These are phyloP conservation scores for Trametes hirsuta DNA, from an alignment of 1,284 basidiomycete species.

Conservation along the genomic window DNA sequence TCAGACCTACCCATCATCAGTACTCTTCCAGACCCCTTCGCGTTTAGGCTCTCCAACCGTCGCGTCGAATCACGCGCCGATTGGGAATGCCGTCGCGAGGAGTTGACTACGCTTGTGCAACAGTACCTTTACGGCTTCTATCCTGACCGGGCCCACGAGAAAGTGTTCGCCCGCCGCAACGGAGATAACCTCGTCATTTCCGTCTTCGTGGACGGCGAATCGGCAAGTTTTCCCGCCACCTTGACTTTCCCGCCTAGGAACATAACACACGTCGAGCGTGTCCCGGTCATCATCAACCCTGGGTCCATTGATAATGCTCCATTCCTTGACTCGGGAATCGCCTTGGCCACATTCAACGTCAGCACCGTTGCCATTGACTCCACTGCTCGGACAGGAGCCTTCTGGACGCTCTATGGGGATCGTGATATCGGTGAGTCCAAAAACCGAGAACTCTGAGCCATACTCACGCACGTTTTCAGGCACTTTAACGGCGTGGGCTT, in stretches of 20 bases:
- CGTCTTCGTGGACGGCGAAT: constrained; percentile 3
- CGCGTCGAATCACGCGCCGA: constrained; percentile 14
- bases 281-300: constrained; percentile 15
- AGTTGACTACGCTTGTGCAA: constrained; percentile 17
- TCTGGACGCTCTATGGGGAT: constrained; percentile 16
- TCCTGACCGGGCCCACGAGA: constrained; percentile 15
- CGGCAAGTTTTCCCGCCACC: constrained; percentile 12
- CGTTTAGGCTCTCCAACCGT: constrained; percentile 17
- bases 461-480: neutral
- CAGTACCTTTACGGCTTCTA: constrained; percentile 21
- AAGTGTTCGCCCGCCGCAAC: constrained; percentile 9
- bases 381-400: constrained; percentile 12
- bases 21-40: constrained; percentile 20
- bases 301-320: constrained; percentile 14
- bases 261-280: neutral
- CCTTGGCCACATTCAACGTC: constrained; percentile 17
- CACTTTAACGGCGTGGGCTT: constrained; percentile 19
- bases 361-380: constrained; percentile 18
- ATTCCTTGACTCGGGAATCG: constrained; percentile 18
- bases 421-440: constrained; percentile 16
- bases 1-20: constrained; percentile 20
- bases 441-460: too few relatives aligned
- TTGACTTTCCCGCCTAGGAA: constrained; percentile 8
- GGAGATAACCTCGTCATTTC: constrained; percentile 12
- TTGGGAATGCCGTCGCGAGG: constrained; percentile 20